These are phyloP conservation scores for Nephelium lappaceum DNA, from an alignment of 345 rosid genomes.

Conservation along the genomic window DNA sequence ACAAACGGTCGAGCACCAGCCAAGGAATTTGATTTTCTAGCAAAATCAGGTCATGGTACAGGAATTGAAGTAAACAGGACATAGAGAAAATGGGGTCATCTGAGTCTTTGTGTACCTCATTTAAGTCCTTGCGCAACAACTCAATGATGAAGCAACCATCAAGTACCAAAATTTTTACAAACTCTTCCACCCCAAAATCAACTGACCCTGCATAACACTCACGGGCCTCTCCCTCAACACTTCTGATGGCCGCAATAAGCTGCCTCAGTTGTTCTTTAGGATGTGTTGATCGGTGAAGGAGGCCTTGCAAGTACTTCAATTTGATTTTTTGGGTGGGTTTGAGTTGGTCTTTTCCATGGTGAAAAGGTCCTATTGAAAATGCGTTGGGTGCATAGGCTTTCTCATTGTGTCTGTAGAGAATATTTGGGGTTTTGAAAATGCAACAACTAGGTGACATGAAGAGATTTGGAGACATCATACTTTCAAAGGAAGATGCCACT, in stretches of 20 bases:
- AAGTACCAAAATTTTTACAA: slow-evolving; percentile 25
- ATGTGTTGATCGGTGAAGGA: slow-evolving; percentile 10
- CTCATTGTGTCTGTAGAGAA: slow-evolving; percentile 26
- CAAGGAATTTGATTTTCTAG: slow-evolving; percentile 39
- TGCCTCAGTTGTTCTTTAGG: not conserved
- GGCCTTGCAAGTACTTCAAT: slow-evolving; percentile 25
- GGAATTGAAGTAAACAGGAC: slow-evolving; percentile 31
- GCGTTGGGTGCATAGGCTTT: slow-evolving; percentile 27
- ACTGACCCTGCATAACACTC: slow-evolving; percentile 18
- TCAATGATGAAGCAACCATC: slow-evolving; percentile 44
- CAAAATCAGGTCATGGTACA: slow-evolving; percentile 41
- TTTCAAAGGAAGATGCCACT: slow-evolving; percentile 14
- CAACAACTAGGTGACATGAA: slow-evolving; percentile 17
- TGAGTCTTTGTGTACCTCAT: not conserved
- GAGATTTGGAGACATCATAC: slow-evolving; percentile 7
- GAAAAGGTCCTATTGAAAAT: slow-evolving; percentile 39
- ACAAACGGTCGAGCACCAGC: slow-evolving; percentile 32
- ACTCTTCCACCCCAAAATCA: not conserved
- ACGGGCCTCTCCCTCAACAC: slow-evolving; percentile 20
- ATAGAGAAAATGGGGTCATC: slow-evolving; percentile 34
- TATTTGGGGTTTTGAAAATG: slow-evolving; percentile 29
- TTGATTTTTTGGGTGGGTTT: slow-evolving; percentile 21
- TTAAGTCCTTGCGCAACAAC: slow-evolving; percentile 14
- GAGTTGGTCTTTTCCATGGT: not conserved
- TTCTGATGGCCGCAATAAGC: not conserved